Percentiles rank a stretch among this genome's conserved stretches.
phyloP scores from a whole-genome alignment of 2,329 filamentous ascomycete species.

The Anthostomella pinea region DNA sequence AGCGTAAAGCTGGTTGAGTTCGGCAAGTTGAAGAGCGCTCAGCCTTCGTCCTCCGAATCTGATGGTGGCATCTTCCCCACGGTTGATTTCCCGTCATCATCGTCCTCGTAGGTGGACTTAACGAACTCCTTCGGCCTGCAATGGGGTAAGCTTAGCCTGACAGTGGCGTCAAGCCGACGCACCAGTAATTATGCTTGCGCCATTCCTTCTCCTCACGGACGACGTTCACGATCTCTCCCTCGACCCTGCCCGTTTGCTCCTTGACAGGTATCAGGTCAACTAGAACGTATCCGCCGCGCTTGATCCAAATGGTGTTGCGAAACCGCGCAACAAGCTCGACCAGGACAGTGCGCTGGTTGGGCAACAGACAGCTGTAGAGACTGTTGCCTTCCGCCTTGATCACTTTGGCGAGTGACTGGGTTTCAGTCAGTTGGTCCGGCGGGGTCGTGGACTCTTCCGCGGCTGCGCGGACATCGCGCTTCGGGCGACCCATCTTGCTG shows the following conservation, averaged over 20 bases:
- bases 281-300: slow-evolving; percentile 81
- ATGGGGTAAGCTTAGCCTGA: slow-evolving; percentile 18
- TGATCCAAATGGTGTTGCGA: slow-evolving; percentile 91
- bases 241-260: slow-evolving; percentile 72
- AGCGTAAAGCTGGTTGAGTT: slow-evolving; percentile 24
- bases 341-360: slow-evolving; percentile 62
- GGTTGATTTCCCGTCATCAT: slow-evolving; percentile 73
- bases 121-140: slow-evolving; percentile 75
- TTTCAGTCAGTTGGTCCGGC: slow-evolving; percentile 55
- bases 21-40: slow-evolving; percentile 9
- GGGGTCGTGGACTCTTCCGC: slow-evolving; percentile 67
- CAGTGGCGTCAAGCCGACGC: slow-evolving; percentile 8
- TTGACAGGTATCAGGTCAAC: slow-evolving; percentile 65
- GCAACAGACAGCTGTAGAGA: slow-evolving; percentile 75
- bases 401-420: slow-evolving; percentile 71
- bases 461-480: slow-evolving; percentile 74
- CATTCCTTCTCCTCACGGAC: slow-evolving; percentile 88
- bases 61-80: slow-evolving; percentile 83
- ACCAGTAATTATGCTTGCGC: slow-evolving; percentile 90
- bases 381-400: slow-evolving; percentile 85
- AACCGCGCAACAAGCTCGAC: slow-evolving; percentile 83
- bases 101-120: slow-evolving; percentile 61
- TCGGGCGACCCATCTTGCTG: slow-evolving; percentile 68
- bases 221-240: slow-evolving; percentile 88
- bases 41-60: slow-evolving; percentile 68